These are phyloP conservation scores for Lagerstroemia speciosa DNA, from an alignment of 345 rosid genomes.

Conservation along the genomic window DNA sequence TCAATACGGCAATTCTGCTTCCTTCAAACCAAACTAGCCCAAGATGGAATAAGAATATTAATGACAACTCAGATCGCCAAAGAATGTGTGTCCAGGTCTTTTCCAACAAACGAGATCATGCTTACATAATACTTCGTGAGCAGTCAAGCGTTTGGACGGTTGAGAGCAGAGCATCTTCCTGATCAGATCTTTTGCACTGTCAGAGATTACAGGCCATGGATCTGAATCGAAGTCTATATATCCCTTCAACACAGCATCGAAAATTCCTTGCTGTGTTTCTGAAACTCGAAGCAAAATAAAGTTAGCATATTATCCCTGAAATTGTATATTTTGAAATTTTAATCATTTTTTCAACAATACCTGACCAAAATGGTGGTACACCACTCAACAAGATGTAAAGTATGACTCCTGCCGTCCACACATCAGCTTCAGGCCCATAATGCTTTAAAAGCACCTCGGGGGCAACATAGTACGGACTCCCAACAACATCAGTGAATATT, in stretches of 20 bases:
- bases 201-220: constrained; percentile 94
- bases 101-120: background rate
- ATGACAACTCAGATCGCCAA: background rate
- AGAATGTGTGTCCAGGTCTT: background rate
- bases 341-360: constrained; percentile 21
- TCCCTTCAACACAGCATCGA: constrained; percentile 94
- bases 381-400: constrained; percentile 92
- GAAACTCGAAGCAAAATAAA: constrained; percentile 14
- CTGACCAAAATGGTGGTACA: constrained; percentile 99
- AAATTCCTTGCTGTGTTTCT: constrained; percentile 98
- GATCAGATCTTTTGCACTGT: constrained; percentile 82
- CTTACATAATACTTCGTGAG: constrained; percentile 91
- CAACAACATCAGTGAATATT: constrained; percentile 87
- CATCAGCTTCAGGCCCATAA: constrained; percentile 95
- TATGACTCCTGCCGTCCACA: constrained; percentile 98
- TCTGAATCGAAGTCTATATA: constrained; percentile 87
- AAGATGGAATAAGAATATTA: no score
- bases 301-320: background rate
- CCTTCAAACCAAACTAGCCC: background rate
- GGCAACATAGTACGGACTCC: constrained; percentile 95
- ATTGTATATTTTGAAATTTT: constrained; percentile 5
- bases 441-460: constrained; percentile 93
- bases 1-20: background rate
- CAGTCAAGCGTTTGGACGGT: constrained; percentile 77
- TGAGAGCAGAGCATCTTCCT: constrained; percentile 69